phyloP scores from a whole-genome alignment of 2,329 filamentous ascomycete species.

The Domatiomyces globalis region DNA sequence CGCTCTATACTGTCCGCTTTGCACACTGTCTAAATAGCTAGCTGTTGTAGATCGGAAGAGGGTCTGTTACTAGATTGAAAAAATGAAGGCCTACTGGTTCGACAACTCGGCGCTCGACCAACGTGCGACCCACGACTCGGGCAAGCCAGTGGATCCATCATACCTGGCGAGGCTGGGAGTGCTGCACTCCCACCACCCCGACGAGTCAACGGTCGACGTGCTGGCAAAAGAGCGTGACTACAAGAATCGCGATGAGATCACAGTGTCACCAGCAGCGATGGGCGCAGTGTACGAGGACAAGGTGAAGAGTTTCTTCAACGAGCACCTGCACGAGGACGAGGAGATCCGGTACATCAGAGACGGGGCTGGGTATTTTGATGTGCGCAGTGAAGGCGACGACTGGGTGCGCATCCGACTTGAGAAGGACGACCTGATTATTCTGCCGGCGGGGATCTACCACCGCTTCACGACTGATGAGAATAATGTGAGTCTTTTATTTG shows the following conservation, averaged over 20 bases:
- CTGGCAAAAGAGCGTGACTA: conserved; percentile 66
- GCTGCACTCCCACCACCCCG: conserved; percentile 55
- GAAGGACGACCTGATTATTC: conserved; percentile 80
- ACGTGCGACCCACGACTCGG: conserved; percentile 77
- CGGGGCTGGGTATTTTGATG: conserved; percentile 85
- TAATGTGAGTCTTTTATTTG: conserved; percentile 51
- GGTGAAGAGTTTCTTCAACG: conserved; percentile 82
- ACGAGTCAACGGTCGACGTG: conserved; percentile 52
- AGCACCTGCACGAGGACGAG: conserved; percentile 96
- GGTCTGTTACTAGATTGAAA: conserved; percentile 14
- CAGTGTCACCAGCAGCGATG: conserved; percentile 73
- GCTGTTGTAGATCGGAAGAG: not conserved
- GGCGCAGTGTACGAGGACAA: conserved; percentile 82
- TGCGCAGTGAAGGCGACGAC: conserved; percentile 63
- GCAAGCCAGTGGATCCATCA: conserved; percentile 48
- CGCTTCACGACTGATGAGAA: conserved; percentile 86
- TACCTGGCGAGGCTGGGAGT: conserved; percentile 67
- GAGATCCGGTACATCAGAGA: conserved; percentile 91
- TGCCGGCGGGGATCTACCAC: conserved; percentile 93
- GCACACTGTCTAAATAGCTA: not conserved
- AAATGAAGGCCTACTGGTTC: conserved; percentile 58
- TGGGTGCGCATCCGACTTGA: conserved; percentile 80
- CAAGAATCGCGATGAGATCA: conserved; percentile 89
- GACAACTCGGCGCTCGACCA: conserved; percentile 75
- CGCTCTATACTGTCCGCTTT: not conserved